Evolutionary conservation across 345 rosid species (phyloP).

Genomic region (Brassica incana): DNA sequence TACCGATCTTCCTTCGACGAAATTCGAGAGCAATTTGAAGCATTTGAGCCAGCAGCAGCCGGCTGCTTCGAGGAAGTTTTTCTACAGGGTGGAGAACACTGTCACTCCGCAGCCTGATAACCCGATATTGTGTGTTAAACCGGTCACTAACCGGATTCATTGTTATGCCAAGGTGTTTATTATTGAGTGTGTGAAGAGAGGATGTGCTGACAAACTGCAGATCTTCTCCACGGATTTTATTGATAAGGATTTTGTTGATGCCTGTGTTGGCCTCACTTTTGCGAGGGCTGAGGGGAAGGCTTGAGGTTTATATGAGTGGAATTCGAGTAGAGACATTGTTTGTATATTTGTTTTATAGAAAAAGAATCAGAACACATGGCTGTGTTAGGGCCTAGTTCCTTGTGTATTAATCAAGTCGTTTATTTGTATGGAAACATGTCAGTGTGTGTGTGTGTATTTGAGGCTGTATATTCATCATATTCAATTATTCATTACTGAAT

Average conservation of each 20-base stretch:
- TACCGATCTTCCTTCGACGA: conserved; percentile 84
- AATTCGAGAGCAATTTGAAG: conserved; percentile 77
- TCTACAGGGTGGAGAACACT: conserved; percentile 86
- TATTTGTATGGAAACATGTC: neutral
- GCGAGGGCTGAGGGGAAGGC: conserved; percentile 71
- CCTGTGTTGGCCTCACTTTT: conserved; percentile 66
- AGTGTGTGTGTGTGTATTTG: neutral
- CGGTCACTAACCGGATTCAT: conserved; percentile 67
- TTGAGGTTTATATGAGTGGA: conserved; percentile 17
- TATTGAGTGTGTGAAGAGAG: conserved; percentile 55
- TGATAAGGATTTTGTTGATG: conserved; percentile 83
- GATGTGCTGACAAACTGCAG: conserved; percentile 66
- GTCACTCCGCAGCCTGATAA: conserved; percentile 80
- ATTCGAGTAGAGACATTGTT: neutral
- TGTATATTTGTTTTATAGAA: conserved; percentile 1
- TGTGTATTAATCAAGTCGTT: neutral
- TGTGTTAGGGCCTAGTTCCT: neutral
- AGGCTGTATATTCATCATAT: neutral
- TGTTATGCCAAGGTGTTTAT: conserved; percentile 76
- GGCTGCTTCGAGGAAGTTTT: conserved; percentile 52
- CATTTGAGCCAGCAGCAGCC: conserved; percentile 65
- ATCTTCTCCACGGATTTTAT: conserved; percentile 86
- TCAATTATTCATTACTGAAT: neutral
- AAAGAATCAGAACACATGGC: neutral
- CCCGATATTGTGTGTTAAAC: conserved; percentile 76